Evolutionary conservation across 768 basidiomycete species (phyloP), one percentile per base, ranked within the genome.

Genomic region (Hypholoma fasciculare): DNA sequence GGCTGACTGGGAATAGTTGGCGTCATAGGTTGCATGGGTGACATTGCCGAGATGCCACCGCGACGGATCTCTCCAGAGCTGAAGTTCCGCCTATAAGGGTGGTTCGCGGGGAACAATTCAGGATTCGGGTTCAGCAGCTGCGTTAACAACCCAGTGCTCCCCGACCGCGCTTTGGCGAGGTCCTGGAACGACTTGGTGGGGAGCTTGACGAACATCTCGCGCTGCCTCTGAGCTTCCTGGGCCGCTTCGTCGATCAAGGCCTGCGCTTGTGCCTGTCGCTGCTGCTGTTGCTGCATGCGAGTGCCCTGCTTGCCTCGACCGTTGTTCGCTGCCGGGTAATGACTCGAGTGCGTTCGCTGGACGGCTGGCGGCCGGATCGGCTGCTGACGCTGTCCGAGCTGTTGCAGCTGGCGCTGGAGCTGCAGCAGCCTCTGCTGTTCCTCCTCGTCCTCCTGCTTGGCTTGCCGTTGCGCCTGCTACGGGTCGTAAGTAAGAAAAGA

Each of bases 91-190:
- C 83, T 76, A 70, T 85, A 87, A 2, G 86, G 83, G 68, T 87
- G 87, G 40, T 75, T 79, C 1, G 71, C 69, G 5, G 87, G 86
- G 65, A 89, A 81, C 30, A 84, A 73, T 12, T 74, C 66, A 17
- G 87, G 86, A 65, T 88, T 82, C 0, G 90, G 91, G 61, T 92
- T 87, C 78, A 93, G 78, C 43, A 93, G 72, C 69, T 84, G 84
- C 26, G 83, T 83, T 54, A 92, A 72, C 43, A 89, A 70, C 3
- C 90, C 90, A 0, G 74, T 74, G 42, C 78, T 78, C 55, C 64
- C 61, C 57, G 76, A 72, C 17, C 75, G 67, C 44, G 69, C 67
- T 20, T 65, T 60, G n/a, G 64, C 65, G 1, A 84, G 65, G 69
- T 85, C 68, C 80, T 84, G 84, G 67, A 88, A 89, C 34, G 85